phyloP scores from a whole-genome alignment of 768 basidiomycete species.

The Leccinum uliginosum region DNA sequence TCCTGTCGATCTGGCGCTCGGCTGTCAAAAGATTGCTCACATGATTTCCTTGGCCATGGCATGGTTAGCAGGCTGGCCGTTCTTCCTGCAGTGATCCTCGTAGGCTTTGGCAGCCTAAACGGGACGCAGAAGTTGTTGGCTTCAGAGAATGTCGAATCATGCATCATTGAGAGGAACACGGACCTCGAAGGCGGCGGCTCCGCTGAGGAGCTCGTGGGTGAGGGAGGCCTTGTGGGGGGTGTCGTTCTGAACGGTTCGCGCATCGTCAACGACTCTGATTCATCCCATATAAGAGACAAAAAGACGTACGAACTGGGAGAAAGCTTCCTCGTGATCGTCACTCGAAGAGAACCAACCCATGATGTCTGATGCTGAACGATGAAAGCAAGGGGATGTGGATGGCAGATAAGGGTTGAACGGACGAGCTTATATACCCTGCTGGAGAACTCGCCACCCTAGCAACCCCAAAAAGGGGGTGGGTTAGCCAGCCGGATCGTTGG shows the following conservation, averaged over 20 bases:
- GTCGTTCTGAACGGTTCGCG: conserved; percentile 5
- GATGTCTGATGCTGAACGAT: neutral
- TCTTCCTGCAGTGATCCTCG: conserved; percentile 9
- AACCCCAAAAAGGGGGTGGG: conserved; percentile 10
- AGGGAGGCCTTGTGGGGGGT: neutral
- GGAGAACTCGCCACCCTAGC: conserved; percentile 9
- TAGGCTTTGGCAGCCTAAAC: conserved; percentile 18
- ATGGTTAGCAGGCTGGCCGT: conserved; percentile 18
- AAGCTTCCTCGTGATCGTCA: neutral
- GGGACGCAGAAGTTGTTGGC: neutral
- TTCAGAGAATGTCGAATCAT: neutral
- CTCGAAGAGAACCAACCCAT: conserved; percentile 10
- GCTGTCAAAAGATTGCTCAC: conserved; percentile 4
- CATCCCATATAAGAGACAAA: neutral
- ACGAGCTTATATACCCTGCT: conserved; percentile 19
- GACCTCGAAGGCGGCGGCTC: conserved; percentile 18
- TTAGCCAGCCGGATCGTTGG: neutral
- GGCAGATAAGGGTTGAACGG: neutral
- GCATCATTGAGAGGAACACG: neutral
- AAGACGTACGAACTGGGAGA: conserved; percentile 3
- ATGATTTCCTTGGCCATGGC: conserved; percentile 21
- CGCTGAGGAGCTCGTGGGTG: conserved; percentile 18
- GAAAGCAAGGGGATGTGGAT: neutral
- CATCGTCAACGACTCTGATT: neutral
- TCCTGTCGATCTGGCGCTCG: neutral